Evolutionary conservation across 352 stramenopile species (phyloP).

Genomic region (Elongisporangium prolatum): DNA sequence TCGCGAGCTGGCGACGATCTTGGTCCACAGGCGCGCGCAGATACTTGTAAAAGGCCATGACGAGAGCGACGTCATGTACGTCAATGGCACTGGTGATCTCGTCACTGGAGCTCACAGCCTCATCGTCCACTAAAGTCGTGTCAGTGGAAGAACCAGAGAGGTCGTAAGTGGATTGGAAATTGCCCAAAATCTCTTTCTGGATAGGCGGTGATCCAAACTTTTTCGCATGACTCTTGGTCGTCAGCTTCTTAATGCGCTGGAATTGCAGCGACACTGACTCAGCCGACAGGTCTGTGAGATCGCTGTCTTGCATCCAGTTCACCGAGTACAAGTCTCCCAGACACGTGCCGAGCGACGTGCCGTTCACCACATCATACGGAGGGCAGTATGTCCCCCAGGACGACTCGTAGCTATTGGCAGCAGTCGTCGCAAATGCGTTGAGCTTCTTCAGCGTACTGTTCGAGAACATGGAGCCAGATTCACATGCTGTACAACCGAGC

Average conservation of each 20-base stretch:
- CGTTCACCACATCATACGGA: constrained; percentile 67
- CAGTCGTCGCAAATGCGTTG: constrained; percentile 88
- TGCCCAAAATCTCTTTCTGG: constrained; percentile 70
- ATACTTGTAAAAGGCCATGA: constrained; percentile 78
- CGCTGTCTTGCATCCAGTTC: constrained; percentile 91
- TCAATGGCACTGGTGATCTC: constrained; percentile 31
- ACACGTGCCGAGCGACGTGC: constrained; percentile 68
- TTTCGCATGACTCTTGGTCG: constrained; percentile 80
- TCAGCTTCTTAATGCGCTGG: constrained; percentile 60
- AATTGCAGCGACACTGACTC: constrained; percentile 84
- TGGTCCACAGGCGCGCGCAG: constrained; percentile 38
- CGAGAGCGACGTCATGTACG: constrained; percentile 64
- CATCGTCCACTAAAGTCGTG: background rate
- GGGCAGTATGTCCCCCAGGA: constrained; percentile 90
- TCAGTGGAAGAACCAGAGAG: constrained; percentile 11
- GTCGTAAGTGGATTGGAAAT: constrained; percentile 82
- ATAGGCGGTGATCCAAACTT: constrained; percentile 59
- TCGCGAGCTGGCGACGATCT: constrained; percentile 27
- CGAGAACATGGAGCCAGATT: constrained; percentile 90
- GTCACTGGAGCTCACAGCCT: constrained; percentile 2
- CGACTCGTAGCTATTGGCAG: constrained; percentile 82
- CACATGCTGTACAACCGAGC: constrained; percentile 51
- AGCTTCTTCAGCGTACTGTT: constrained; percentile 67
- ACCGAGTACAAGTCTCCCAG: constrained; percentile 88
- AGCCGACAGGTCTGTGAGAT: constrained; percentile 67